Conservation (phyloP, 2,329 filamentous ascomycete species). For the Beauveria scarabaeidicola region DNA sequence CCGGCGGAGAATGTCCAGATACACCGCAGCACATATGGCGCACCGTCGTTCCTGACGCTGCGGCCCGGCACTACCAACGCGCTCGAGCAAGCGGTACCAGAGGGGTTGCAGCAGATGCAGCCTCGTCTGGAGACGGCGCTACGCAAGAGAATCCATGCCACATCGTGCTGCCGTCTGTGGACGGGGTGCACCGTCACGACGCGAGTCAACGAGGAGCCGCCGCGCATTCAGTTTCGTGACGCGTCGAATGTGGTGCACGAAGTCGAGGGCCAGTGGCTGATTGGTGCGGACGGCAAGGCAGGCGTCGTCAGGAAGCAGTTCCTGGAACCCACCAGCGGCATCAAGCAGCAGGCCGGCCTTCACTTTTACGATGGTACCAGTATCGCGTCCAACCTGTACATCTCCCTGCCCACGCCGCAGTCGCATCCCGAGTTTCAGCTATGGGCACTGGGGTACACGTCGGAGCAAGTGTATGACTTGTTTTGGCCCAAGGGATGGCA, state of each 20-base stretch:
- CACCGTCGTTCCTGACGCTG: neutral
- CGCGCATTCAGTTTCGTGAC: slow-evolving; percentile 17
- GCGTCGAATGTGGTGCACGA: neutral
- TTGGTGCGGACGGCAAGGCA: slow-evolving; percentile 40
- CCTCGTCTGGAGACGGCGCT: slow-evolving; percentile 11
- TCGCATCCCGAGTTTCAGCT: slow-evolving; percentile 40
- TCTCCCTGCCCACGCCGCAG: slow-evolving; percentile 33
- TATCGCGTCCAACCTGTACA: slow-evolving; percentile 39
- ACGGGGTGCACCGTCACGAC: slow-evolving; percentile 9
- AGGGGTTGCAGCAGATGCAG: slow-evolving; percentile 11
- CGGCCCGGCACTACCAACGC: neutral
- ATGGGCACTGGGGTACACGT: slow-evolving; percentile 36
- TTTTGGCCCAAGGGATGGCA: slow-evolving; percentile 38
- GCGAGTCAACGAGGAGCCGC: slow-evolving; percentile 19
- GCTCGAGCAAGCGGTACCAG: neutral
- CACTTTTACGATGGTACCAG: slow-evolving; percentile 32
- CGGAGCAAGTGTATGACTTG: slow-evolving; percentile 37
- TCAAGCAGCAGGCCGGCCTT: slow-evolving; percentile 26
- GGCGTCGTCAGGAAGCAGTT: slow-evolving; percentile 37
- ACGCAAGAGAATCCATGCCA: slow-evolving; percentile 15
- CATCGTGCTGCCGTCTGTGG: slow-evolving; percentile 10
- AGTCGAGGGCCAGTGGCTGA: slow-evolving; percentile 18
- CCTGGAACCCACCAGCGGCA: slow-evolving; percentile 30
- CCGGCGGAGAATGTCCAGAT: slow-evolving; percentile 12
- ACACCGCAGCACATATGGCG: slow-evolving; percentile 15